Percentiles rank a stretch among this genome's conserved stretches.
These are phyloP conservation scores for Tylopilus orsonianus DNA, from an alignment of 1,284 basidiomycete species.

Conservation along the genomic window DNA sequence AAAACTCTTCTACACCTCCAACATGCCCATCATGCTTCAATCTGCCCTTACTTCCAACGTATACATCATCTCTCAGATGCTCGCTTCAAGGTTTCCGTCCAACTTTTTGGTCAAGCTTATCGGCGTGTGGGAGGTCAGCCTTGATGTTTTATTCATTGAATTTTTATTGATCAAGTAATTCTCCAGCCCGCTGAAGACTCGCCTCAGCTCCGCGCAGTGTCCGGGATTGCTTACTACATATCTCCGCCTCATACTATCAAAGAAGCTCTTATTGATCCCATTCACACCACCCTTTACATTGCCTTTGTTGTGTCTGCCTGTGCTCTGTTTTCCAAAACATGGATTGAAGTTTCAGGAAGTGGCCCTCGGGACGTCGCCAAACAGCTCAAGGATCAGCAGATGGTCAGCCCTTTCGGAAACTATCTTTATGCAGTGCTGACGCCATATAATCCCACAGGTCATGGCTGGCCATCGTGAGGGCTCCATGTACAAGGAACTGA, in stretches of 20 bases:
- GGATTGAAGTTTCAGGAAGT: slow-evolving; percentile 97
- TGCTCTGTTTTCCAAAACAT: slow-evolving; percentile 98
- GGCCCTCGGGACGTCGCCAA: slow-evolving; percentile 96
- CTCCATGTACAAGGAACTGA: slow-evolving; percentile 98
- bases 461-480: slow-evolving; percentile 98
- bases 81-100: slow-evolving; percentile 85
- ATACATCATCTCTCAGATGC: slow-evolving; percentile 97
- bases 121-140: slow-evolving; percentile 91
- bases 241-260: slow-evolving; percentile 92
- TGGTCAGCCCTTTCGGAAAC: slow-evolving; percentile 52
- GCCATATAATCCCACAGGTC: slow-evolving; percentile 46
- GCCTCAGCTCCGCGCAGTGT: slow-evolving; percentile 86
- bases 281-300: slow-evolving; percentile 93
- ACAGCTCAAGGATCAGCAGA: slow-evolving; percentile 97
- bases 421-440: neutral
- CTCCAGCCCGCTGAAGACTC: slow-evolving; percentile 86
- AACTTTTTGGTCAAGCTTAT: slow-evolving; percentile 90
- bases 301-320: slow-evolving; percentile 92
- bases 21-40: slow-evolving; percentile 99
- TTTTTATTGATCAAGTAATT: neutral
- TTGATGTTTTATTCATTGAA: neutral
- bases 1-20: slow-evolving; percentile 98
- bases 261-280: slow-evolving; percentile 86
- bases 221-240: slow-evolving; percentile 98
- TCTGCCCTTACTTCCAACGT: slow-evolving; percentile 92